These are phyloP conservation scores for Solanum hybrid DNA, from an alignment of 305 asterid species.

Conservation along the genomic window DNA sequence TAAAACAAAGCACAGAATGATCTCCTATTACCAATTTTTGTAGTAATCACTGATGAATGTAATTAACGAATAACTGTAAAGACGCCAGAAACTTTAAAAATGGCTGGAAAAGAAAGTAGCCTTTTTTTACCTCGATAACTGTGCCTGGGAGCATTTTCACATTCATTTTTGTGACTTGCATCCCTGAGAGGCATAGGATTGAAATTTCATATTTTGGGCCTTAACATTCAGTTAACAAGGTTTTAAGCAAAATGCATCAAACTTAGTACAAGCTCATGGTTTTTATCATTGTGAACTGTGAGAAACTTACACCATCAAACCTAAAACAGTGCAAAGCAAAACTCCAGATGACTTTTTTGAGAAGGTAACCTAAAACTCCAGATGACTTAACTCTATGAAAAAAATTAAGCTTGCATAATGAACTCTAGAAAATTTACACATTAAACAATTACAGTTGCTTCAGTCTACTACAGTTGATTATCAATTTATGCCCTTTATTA, in stretches of 20 bases:
- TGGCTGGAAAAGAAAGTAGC: no score
- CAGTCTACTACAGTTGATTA: background rate
- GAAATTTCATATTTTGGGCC: background rate
- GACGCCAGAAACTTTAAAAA: background rate
- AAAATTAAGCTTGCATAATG: background rate
- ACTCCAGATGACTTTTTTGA: background rate
- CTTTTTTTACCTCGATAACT: no score
- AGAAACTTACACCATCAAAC: constrained; percentile 50
- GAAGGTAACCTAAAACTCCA: background rate
- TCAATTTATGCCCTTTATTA: background rate
- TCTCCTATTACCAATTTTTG: no score
- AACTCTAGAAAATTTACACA: background rate
- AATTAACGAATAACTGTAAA: background rate
- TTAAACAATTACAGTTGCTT: background rate
- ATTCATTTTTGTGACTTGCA: no score
- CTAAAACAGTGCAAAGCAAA: constrained; percentile 18
- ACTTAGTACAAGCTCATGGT: background rate
- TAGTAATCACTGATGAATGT: no score
- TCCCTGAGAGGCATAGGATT: background rate
- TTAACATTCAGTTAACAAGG: background rate
- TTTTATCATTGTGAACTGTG: background rate
- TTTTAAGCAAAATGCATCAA: background rate
- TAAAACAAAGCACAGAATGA: no score
- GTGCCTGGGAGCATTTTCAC: no score
- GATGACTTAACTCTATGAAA: background rate